Base-by-base conservation (phyloP, 345 rosid genomes). In the Excoecaria agallocha region DNA sequence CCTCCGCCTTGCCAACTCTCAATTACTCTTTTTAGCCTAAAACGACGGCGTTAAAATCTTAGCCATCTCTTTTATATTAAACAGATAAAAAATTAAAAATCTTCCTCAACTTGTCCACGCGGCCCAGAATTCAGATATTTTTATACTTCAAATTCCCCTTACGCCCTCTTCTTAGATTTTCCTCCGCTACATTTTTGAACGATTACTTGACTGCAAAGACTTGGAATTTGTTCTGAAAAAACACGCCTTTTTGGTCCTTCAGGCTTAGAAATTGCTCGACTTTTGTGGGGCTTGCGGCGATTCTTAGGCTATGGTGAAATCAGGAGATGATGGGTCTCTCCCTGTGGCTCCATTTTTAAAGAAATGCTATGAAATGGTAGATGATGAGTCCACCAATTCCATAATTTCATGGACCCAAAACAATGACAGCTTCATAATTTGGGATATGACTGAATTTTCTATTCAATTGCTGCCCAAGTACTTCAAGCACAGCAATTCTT, bases 311-410 rank as follows among this genome's bases (percentile, higher is more conserved):
- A 81, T 89, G 96, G 96, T 86, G 85, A 88, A 82, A 86, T 82
- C 91, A 10, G 76, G 78, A 64, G 91, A 81, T 6, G 78, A 65
- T 65, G 88, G 83, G 66, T 78, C 83, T 43, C 71, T 39, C 8
- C 75, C 91, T 45, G 59, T 89, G 52, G 89, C 95, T 19, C 98
- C 98, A 43, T 93, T 93, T 73, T 72, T 93, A 58, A 88, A 79
- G 76, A 93, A 93, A 83, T 89, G 98, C 76, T 91, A 89, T 82
- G 97, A 93, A 52, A 91, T 93, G 93, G 93, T 91, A 1, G 98
- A 89, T 68, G 95, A 91, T 68, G 82, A 83, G 51, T 77, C 91
- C 0, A 86, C 97, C 0, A 80, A 88, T 77, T 64, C 91, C 2
- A 78, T 91, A 49, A 87, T 93, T 51, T 88, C 95, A 0, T 93